These are phyloP conservation scores for Pistacia atlantica DNA, from an alignment of 345 rosid species.

Conservation along the genomic window DNA sequence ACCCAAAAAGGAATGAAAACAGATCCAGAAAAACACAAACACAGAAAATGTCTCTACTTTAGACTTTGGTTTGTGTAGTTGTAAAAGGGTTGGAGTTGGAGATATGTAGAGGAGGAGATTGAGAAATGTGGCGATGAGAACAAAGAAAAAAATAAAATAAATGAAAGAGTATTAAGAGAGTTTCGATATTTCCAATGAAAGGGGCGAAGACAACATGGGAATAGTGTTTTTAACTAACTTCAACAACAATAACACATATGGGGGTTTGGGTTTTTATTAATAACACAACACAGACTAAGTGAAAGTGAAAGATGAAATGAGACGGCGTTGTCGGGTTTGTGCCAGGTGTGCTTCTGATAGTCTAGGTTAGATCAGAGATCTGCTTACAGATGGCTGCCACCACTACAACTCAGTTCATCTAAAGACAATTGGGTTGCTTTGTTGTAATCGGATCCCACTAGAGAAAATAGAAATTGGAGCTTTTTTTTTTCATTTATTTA, in stretches of 20 bases:
- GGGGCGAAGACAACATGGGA: background rate
- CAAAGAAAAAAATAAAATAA: constrained; percentile 29
- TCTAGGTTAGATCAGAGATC: background rate
- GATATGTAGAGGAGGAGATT: constrained; percentile 8
- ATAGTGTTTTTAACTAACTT: constrained; percentile 27
- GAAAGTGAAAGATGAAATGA: background rate
- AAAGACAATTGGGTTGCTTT: background rate
- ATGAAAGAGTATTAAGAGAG: background rate
- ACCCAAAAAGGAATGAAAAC: background rate
- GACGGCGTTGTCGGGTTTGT: background rate
- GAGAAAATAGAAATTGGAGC: too few species aligned
- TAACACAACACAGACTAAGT: background rate
- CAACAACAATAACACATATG: background rate
- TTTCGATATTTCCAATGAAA: constrained; percentile 27
- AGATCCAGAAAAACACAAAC: background rate
- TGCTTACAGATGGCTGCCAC: background rate
- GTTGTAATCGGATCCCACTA: background rate
- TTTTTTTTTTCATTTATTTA: too few species aligned
- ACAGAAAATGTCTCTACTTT: background rate
- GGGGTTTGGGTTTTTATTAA: too few species aligned
- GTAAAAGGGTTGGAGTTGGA: background rate
- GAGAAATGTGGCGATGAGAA: constrained; percentile 35
- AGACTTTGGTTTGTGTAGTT: background rate
- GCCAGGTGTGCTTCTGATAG: too few species aligned
- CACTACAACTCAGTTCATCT: background rate